Percentiles rank a stretch among this genome's conserved stretches.
These are phyloP conservation scores for Amphirosellinia nigrospora DNA, from an alignment of 495 filamentous ascomycete species.

Conservation along the genomic window DNA sequence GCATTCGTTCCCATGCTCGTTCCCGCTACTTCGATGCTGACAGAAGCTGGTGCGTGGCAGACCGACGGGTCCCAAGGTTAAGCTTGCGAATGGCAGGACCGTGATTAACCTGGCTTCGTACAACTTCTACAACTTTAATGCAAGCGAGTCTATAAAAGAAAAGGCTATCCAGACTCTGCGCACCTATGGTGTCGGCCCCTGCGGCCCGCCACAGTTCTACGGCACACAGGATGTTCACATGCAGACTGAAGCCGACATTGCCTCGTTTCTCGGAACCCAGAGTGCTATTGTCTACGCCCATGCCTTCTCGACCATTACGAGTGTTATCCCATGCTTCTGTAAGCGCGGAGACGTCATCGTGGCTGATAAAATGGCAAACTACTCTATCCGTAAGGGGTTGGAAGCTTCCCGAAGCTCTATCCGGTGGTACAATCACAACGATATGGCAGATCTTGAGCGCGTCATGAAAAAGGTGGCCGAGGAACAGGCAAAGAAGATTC, in stretches of 20 bases:
- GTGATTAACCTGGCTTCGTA: constrained; percentile 91
- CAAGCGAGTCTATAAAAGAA: constrained; percentile 89
- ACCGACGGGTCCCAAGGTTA: constrained; percentile 87
- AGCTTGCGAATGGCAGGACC: constrained; percentile 85
- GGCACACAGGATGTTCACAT: constrained; percentile 98
- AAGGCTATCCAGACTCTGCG: constrained; percentile 92
- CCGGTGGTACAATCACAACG: constrained; percentile 94
- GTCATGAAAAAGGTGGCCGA: constrained; percentile 84
- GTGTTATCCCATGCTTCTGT: constrained; percentile 93
- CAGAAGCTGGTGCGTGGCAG: constrained; percentile 48
- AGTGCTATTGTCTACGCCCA: constrained; percentile 95
- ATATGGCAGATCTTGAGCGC: constrained; percentile 89
- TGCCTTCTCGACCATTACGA: constrained; percentile 91
- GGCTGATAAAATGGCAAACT: constrained; percentile 94
- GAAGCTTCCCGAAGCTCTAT: constrained; percentile 91
- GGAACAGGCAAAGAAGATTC: constrained; percentile 84
- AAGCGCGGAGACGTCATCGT: constrained; percentile 98
- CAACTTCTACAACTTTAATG: constrained; percentile 96
- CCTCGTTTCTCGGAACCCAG: constrained; percentile 81
- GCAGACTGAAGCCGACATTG: constrained; percentile 94
- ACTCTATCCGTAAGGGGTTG: constrained; percentile 89
- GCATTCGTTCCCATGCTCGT: constrained; percentile 28
- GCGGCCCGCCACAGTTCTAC: constrained; percentile 96
- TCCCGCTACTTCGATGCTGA: constrained; percentile 11
- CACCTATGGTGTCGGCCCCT: constrained; percentile 94